Conservation (phyloP, 495 filamentous ascomycete species). For the Neurospora sp. region DNA sequence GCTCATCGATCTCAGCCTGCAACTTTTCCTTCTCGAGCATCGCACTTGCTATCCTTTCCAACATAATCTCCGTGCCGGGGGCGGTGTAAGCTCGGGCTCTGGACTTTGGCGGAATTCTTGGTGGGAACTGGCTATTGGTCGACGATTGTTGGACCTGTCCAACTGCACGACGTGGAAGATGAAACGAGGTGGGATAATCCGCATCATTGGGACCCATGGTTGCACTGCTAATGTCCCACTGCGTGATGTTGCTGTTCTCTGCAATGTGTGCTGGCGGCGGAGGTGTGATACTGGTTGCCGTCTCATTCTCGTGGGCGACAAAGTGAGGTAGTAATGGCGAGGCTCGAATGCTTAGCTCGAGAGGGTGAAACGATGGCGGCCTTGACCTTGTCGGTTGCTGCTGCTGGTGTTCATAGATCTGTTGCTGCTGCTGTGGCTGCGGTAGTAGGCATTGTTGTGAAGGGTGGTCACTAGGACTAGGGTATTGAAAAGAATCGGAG, state of each 20-base stretch:
- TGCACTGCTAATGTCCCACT: constrained; percentile 23
- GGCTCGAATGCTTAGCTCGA: constrained; percentile 68
- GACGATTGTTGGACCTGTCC: constrained; percentile 21
- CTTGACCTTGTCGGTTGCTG: constrained; percentile 8
- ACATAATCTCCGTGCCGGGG: constrained; percentile 29
- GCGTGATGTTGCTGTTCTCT: constrained; percentile 20
- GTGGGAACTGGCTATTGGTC: constrained; percentile 10
- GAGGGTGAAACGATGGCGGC: constrained; percentile 48
- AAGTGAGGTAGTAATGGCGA: constrained; percentile 52
- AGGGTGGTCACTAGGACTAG: constrained; percentile 15
- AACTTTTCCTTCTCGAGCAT: constrained; percentile 42
- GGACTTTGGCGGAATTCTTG: constrained; percentile 22
- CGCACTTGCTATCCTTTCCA: constrained; percentile 42
- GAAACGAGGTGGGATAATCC: constrained; percentile 41
- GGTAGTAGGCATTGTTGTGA: constrained; percentile 8
- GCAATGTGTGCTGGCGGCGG: constrained; percentile 31
- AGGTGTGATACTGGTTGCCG: constrained; percentile 22
- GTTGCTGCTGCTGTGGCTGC: not conserved
- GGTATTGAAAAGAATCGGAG: constrained; percentile 37
- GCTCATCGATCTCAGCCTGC: constrained; percentile 42
- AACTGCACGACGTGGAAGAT: constrained; percentile 37
- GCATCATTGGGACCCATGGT: constrained; percentile 28
- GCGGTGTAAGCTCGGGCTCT: constrained; percentile 24
- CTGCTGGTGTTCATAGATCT: not conserved
- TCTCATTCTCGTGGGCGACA: constrained; percentile 18